These are phyloP conservation scores for Yamadazyma takamatsuzukensis DNA, from an alignment of 805 yeast species.

Conservation along the genomic window DNA sequence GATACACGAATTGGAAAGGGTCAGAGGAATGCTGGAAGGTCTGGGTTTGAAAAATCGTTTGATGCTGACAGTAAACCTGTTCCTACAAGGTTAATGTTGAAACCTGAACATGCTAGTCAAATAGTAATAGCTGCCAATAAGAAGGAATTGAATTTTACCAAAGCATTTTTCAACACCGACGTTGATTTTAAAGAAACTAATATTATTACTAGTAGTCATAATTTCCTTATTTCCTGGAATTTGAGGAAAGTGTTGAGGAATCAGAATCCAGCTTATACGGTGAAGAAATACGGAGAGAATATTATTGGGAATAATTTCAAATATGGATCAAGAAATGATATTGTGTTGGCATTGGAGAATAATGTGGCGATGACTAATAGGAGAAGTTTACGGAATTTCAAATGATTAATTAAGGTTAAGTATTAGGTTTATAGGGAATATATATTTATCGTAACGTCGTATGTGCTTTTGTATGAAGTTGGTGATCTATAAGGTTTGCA, in stretches of 20 bases:
- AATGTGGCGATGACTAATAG: conserved; percentile 72
- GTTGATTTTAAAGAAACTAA: conserved; percentile 60
- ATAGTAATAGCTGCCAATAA: conserved; percentile 50
- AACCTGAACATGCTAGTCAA: conserved; percentile 68
- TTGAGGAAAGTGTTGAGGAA: conserved; percentile 54
- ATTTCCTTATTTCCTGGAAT: conserved; percentile 80
- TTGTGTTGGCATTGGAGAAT: conserved; percentile 69
- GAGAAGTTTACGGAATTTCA: conserved; percentile 54
- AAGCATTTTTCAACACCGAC: conserved; percentile 76
- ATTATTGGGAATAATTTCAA: conserved; percentile 78
- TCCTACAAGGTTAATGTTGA: conserved; percentile 62
- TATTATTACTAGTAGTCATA: conserved; percentile 77
- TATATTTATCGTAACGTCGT: background rate
- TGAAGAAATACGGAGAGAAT: conserved; percentile 56
- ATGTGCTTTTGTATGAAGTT: background rate
- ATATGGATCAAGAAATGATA: conserved; percentile 66
- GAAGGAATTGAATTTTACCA: conserved; percentile 55
- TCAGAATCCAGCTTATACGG: conserved; percentile 43
- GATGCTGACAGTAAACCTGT: conserved; percentile 47
- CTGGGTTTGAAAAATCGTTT: conserved; percentile 9
- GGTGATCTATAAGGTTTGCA: background rate
- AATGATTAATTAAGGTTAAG: too few relatives aligned
- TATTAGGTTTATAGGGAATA: too few relatives aligned
- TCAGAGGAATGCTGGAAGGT: conserved; percentile 22
- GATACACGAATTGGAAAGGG: conserved; percentile 65